Evolutionary conservation across 192 early-diverging fungal genomes (phyloP).

Genomic region (Entomortierella parvispora): DNA sequence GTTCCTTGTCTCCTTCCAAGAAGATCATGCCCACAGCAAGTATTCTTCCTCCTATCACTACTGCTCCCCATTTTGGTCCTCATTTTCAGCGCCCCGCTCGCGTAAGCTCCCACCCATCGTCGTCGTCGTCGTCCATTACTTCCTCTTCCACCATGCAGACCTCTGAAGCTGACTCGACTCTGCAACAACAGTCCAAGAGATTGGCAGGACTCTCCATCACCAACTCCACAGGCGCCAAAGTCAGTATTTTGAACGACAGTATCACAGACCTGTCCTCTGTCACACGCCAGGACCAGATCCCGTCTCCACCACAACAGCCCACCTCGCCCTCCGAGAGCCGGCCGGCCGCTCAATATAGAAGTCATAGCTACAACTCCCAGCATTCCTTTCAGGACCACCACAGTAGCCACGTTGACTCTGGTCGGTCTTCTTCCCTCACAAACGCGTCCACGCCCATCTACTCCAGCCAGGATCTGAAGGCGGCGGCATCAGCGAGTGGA

Average conservation of each 20-base stretch:
- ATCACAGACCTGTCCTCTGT: slow-evolving; percentile 2
- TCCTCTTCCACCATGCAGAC: slow-evolving; percentile 6
- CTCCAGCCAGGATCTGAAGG: slow-evolving; percentile 19
- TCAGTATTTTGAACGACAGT: slow-evolving; percentile 63
- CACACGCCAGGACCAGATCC: not conserved
- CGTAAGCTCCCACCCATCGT: slow-evolving; percentile 8
- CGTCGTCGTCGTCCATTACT: not conserved
- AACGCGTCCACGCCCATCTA: slow-evolving; percentile 47
- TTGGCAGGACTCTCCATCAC: slow-evolving; percentile 58
- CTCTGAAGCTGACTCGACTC: slow-evolving; percentile 18
- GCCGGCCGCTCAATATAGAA: not conserved
- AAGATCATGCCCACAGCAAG: slow-evolving; percentile 4
- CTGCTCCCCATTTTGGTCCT: not conserved
- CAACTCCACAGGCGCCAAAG: slow-evolving; percentile 60
- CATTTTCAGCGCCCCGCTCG: not conserved
- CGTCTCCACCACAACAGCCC: slow-evolving; percentile 1
- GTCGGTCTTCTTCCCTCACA: slow-evolving; percentile 41
- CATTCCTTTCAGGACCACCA: not conserved
- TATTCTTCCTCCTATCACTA: not conserved
- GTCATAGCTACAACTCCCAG: not conserved
- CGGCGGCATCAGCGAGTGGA: not conserved
- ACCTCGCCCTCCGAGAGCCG: not conserved
- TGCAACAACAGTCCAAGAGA: slow-evolving; percentile 40
- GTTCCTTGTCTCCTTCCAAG: not conserved
- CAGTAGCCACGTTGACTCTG: slow-evolving; percentile 10